Base-by-base conservation (phyloP, 2,329 filamentous ascomycete genomes). In the Neofusicoccum laricinum region DNA sequence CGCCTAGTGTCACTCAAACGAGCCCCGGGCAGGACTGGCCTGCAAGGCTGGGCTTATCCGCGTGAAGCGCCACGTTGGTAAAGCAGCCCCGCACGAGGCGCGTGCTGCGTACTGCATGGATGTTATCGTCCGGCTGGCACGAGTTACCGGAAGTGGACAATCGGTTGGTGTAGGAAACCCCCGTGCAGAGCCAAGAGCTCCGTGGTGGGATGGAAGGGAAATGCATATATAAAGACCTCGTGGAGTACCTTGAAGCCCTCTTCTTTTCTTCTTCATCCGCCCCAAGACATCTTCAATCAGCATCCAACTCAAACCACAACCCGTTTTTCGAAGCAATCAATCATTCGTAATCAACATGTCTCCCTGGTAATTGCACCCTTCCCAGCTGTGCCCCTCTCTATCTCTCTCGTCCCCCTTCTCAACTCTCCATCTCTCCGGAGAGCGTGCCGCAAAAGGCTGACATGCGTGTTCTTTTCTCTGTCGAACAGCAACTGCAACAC, bases 401-500 rank as follows among this genome's bases (percentile, higher is more conserved):
- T 50, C 46, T 15, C 30, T 48, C 30, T 36, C 41, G 4, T n/a
- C 32, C 38, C 7, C 19, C 49, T 15, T 4, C 32, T 40, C 38
- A 5, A 11, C 58, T 30, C 46, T 32, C 43, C 17, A 10, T 25
- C 32, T 32, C 21, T 15, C 40, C 43, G 38, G 19, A 19, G 43
- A 30, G 43, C 34, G 34, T 36, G 19, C 17, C 17, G 19, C n/a
- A 41, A 8, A 45, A 45, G 32, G 50, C 61, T 64, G 61, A 65
- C 58, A 45, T 65, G 34, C 7, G 17, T 49, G 38, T 58, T 46
- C 38, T 11, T 40, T 57, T 14, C 40, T 17, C 15, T 21, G 17
- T 5, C 25, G 19, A 8, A 50, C 41, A 65, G 53, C 59, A 55
- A 59, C 68, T 75, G 73, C 70, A 55, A 67, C 46, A 64, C 71